Conservation (phyloP, 495 filamentous ascomycete genomes). For the Glarea lozoyensis region DNA sequence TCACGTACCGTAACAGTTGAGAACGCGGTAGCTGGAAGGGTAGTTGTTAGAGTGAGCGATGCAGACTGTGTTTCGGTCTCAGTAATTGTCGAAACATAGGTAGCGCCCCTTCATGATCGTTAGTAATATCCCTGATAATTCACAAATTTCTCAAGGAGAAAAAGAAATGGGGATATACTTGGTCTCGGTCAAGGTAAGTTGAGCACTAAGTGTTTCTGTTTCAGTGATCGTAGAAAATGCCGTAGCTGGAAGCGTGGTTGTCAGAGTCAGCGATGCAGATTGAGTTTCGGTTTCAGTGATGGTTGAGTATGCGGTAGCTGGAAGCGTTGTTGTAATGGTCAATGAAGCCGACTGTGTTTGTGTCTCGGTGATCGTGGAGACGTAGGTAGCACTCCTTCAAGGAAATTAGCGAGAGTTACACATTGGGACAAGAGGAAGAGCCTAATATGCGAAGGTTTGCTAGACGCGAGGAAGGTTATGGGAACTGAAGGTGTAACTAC, state of each 20-base stretch:
- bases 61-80: neutral
- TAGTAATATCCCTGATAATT: neutral
- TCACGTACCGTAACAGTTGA: neutral
- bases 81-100: neutral
- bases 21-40: neutral
- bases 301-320: no score
- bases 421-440: neutral
- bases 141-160: neutral
- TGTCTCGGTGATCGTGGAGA: neutral
- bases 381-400: neutral
- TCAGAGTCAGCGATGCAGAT: neutral
- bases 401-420: neutral
- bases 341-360: no score
- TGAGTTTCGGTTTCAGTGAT: no score
- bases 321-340: no score
- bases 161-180: neutral
- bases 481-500: neutral
- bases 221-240: neutral
- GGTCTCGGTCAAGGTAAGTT: neutral
- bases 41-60: neutral
- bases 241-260: neutral
- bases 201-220: neutral
- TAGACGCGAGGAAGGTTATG: neutral
- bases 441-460: neutral
- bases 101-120: neutral